Conservation (phyloP, 2,329 filamentous ascomycete genomes). For the Cytospora mali region DNA sequence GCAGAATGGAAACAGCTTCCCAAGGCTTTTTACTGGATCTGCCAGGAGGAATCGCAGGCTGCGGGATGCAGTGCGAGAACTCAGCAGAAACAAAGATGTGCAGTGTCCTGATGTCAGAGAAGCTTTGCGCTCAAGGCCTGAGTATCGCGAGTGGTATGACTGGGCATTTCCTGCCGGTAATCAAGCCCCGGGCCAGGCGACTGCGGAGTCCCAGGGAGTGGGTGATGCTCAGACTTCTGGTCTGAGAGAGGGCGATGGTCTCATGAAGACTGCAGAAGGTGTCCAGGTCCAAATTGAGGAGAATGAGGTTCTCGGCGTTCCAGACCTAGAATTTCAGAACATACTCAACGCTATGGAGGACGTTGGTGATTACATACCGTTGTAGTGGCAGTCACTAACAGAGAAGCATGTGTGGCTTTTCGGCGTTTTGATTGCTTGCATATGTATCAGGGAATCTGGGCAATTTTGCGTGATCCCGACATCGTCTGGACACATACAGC, state of each 20-base stretch:
- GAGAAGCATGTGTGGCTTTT: not conserved
- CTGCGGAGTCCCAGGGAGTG: not conserved
- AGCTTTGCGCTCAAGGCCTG: not conserved
- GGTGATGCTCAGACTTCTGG: not conserved
- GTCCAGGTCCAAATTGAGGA: not conserved
- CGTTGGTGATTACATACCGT: slow-evolving; percentile 12
- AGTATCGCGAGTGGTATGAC: not conserved
- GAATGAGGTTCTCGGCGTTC: not conserved
- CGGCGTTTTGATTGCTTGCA: not conserved
- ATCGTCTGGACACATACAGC: not conserved
- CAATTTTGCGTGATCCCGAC: not conserved
- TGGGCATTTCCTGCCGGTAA: not conserved
- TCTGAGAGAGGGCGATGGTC: not conserved
- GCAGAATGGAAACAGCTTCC: not conserved
- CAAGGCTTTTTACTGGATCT: not conserved
- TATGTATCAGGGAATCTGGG: not conserved
- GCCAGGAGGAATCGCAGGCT: not conserved
- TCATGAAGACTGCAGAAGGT: not conserved
- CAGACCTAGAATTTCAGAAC: not conserved
- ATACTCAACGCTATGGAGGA: not conserved
- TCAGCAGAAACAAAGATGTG: not conserved
- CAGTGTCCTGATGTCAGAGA: not conserved
- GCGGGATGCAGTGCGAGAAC: not conserved
- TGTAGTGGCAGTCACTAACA: not conserved
- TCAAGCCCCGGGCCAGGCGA: not conserved